Conservation (phyloP, 805 yeast genomes). For the Vanderwaltozyma yarrowii region DNA sequence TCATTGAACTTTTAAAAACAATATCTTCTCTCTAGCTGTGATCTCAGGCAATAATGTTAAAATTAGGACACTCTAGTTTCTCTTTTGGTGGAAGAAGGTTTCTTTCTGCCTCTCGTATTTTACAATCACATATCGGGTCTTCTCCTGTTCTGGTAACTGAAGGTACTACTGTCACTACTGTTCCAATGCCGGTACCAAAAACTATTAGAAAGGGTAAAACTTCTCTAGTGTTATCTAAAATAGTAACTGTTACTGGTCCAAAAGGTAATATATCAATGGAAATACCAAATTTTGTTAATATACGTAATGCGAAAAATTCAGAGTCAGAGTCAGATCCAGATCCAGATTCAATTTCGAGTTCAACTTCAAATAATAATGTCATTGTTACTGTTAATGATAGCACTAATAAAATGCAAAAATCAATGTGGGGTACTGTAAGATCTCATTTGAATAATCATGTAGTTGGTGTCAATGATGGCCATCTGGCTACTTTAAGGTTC, state of each 20-base stretch:
- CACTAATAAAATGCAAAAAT: constrained; percentile 53
- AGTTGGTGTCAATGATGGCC: constrained; percentile 89
- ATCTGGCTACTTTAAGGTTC: constrained; percentile 71
- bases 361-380: no score
- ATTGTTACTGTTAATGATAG: constrained; percentile 49
- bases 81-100: not conserved
- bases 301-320: no score
- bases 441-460: constrained; percentile 67
- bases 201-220: constrained; percentile 58
- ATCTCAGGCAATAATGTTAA: no score
- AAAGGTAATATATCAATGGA: constrained; percentile 54
- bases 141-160: constrained; percentile 61
- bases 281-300: constrained; percentile 73
- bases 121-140: constrained; percentile 65
- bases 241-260: constrained; percentile 63
- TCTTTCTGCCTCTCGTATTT: constrained; percentile 2
- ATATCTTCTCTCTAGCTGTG: no score
- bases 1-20: no score
- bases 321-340: no score
- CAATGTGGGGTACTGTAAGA: constrained; percentile 95
- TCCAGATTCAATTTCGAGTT: no score
- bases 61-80: no score
- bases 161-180: constrained; percentile 40
- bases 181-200: constrained; percentile 41
- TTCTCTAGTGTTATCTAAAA: constrained; percentile 45